Evolutionary conservation across 139 green algal species (phyloP).

Genomic region (Chlorella sorokiniana): DNA sequence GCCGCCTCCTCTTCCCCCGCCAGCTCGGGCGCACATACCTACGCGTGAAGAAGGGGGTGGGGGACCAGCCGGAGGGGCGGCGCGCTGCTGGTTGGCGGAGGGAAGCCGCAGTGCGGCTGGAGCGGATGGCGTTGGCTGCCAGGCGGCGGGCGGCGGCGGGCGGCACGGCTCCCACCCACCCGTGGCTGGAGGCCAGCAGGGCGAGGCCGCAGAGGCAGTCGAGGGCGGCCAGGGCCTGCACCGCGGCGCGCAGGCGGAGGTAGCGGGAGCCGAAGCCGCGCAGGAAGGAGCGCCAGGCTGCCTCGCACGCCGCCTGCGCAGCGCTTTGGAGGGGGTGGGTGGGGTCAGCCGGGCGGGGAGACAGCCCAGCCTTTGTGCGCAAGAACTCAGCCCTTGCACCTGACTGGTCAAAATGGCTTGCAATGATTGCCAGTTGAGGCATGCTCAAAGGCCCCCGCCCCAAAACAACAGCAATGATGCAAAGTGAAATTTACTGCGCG

Average conservation of each 20-base stretch:
- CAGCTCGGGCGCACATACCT: constrained; percentile 53
- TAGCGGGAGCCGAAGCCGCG: constrained; percentile 57
- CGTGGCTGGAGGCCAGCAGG: constrained; percentile 45
- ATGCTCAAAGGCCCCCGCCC: too few relatives aligned
- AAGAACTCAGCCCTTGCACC: too few relatives aligned
- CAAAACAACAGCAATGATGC: not conserved
- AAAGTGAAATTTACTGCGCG: not conserved
- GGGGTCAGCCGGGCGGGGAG: too few relatives aligned
- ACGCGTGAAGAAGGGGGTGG: too few relatives aligned
- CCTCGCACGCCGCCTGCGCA: constrained; percentile 41
- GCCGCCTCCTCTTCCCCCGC: constrained; percentile 28
- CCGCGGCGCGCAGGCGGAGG: constrained; percentile 53
- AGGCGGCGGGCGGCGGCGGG: too few relatives aligned
- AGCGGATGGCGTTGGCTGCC: not conserved
- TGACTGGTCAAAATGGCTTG: too few relatives aligned
- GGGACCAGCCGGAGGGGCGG: too few relatives aligned
- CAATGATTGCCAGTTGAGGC: too few relatives aligned
- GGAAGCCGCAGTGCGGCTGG: not conserved
- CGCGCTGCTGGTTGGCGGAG: not conserved
- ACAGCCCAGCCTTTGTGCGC: too few relatives aligned
- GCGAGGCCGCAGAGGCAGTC: constrained; percentile 83
- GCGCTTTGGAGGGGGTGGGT: constrained; percentile 22
- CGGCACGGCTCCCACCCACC: constrained; percentile 38
- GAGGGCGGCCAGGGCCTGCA: constrained; percentile 69
- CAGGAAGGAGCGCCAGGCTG: constrained; percentile 67